Base-by-base conservation (phyloP, 306 rosid species). In the Heteromeles arbutifolia region DNA sequence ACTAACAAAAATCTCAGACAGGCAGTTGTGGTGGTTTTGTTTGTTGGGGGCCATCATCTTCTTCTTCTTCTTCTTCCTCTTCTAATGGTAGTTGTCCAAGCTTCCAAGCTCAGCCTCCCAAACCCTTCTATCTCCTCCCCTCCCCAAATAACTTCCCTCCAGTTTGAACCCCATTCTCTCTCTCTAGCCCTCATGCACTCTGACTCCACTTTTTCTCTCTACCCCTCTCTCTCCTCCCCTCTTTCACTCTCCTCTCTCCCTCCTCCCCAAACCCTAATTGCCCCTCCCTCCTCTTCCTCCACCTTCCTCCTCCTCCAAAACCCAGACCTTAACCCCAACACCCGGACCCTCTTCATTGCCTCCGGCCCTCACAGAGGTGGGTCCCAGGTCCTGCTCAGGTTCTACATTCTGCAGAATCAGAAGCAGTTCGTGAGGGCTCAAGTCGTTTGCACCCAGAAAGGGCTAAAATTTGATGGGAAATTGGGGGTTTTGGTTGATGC, bases 161-260 rank as follows among this genome's bases (percentile, higher is more conserved):
- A 86, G 84, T 91, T 90, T 67, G 98, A 94, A 50, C 92, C 97
- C 65, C 56, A 67, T 67, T 90, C 97, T 22, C 93, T 79, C 57
- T 88, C 97, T 22, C 93, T 92, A 15, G 91, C 98, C 65, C 94
- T 94, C 6, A 84, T 87, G 80, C 93, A 94, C 84, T 85, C 96
- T 66, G 97, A 94, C 74, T 88, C 98, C 11, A 87, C 97, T 8
- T 52, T 94, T 67, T 90, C 97, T 74, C 96, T 94, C 76, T 94
- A 86, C 84, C 92, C 96, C 41, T 87, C 90, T 0, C 67, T 88
- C 19, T 81, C 94, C 19, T 84, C 94, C 34, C 79, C 89, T 14
- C 77, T 78, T 37, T 77, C 88, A 11, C 32, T 66, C 6, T 62
- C 86, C 11, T 77, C 87, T 19, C 86, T 85, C 48, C 88, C 90